Evolutionary conservation across 768 basidiomycete species (phyloP).

Genomic region (Tulasnella sp.): DNA sequence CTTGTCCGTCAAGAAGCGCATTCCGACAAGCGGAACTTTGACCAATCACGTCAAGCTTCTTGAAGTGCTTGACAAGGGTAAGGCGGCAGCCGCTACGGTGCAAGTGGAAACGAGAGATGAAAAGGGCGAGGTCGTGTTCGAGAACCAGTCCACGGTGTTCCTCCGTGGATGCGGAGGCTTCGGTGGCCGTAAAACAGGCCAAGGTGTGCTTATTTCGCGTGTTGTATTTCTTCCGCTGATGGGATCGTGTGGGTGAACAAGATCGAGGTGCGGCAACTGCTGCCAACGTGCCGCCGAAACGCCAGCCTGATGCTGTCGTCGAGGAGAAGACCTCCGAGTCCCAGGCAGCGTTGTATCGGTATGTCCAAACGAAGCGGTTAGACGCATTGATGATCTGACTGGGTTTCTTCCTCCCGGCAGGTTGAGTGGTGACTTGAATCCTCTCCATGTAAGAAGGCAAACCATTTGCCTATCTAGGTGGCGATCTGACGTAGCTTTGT

Average conservation of each 20-base stretch:
- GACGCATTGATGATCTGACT: background rate
- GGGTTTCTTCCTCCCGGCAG: constrained; percentile 29
- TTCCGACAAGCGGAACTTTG: constrained; percentile 74
- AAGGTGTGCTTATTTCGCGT: constrained; percentile 37
- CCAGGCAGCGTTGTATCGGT: constrained; percentile 92
- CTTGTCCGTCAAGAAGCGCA: constrained; percentile 69
- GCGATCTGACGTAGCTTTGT: background rate
- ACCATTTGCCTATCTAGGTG: background rate
- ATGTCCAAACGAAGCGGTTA: constrained; percentile 18
- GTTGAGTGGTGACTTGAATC: constrained; percentile 84
- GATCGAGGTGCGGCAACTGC: constrained; percentile 88
- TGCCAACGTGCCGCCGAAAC: constrained; percentile 63
- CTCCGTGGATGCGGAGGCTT: constrained; percentile 94
- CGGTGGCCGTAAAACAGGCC: constrained; percentile 76
- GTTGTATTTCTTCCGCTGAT: background rate
- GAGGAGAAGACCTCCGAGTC: constrained; percentile 75
- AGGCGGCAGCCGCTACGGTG: constrained; percentile 79
- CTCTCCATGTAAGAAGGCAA: constrained; percentile 55
- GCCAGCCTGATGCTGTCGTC: constrained; percentile 68
- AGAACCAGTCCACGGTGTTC: constrained; percentile 85
- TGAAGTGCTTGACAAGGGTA: constrained; percentile 82
- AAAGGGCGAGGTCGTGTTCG: constrained; percentile 71
- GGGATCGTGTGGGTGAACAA: constrained; percentile 23
- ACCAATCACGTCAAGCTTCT: constrained; percentile 59
- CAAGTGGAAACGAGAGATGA: constrained; percentile 74